Conservation (phyloP, 805 yeast genomes). For the Kregervanrija delftensis region DNA sequence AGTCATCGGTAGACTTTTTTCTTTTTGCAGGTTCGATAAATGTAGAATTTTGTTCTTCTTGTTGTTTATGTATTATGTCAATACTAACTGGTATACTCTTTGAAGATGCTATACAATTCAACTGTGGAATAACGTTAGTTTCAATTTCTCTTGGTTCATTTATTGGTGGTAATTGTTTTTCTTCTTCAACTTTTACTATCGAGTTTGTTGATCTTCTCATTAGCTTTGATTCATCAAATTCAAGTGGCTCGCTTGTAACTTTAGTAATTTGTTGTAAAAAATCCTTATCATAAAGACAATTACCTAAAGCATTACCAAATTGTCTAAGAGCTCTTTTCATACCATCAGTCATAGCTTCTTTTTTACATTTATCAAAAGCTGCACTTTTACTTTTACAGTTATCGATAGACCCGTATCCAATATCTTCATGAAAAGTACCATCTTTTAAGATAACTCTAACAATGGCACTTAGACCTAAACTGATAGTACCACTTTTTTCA, state of each 20-base stretch:
- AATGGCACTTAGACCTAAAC: constrained; percentile 63
- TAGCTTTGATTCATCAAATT: constrained; percentile 25
- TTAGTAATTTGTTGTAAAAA: constrained; percentile 46
- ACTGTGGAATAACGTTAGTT: background rate
- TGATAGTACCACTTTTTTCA: constrained; percentile 47
- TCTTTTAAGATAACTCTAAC: constrained; percentile 70
- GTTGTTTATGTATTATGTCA: too few species aligned
- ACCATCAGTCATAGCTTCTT: constrained; percentile 83
- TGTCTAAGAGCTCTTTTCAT: constrained; percentile 71
- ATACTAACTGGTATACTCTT: too few species aligned
- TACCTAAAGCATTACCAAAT: constrained; percentile 76
- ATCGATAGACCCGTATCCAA: constrained; percentile 71
- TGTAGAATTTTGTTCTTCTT: too few species aligned
- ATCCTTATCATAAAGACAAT: constrained; percentile 75
- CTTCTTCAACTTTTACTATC: constrained; percentile 1
- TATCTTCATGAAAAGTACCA: constrained; percentile 75
- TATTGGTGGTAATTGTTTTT: background rate
- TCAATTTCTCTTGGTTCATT: background rate
- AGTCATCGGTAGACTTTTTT: constrained; percentile 4
- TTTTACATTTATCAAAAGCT: constrained; percentile 75
- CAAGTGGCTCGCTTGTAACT: constrained; percentile 28
- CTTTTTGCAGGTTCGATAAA: too few species aligned
- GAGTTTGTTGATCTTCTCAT: constrained; percentile 17
- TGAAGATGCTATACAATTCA: background rate
- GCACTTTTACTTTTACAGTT: constrained; percentile 61